Evolutionary conservation across 306 rosid species (phyloP).

Genomic region (Casuarina cunninghamiana): DNA sequence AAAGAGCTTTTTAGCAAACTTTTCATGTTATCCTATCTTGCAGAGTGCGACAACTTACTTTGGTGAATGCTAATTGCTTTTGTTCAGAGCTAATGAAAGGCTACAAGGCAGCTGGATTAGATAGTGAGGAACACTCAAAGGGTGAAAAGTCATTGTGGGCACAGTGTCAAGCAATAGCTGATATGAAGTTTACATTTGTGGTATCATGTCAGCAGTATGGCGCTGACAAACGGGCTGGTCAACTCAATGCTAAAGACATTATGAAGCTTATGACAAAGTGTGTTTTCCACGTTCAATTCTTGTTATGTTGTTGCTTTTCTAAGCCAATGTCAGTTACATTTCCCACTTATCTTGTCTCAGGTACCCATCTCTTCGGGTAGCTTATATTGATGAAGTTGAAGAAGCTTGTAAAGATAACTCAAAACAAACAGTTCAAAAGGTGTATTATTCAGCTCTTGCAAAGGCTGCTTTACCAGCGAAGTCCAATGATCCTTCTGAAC

Average conservation of each 20-base stretch:
- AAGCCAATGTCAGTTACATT: constrained; percentile 21
- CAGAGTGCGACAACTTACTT: not conserved
- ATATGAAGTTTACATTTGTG: constrained; percentile 86
- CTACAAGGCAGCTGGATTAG: constrained; percentile 87
- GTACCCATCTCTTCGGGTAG: constrained; percentile 92
- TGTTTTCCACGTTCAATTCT: constrained; percentile 22
- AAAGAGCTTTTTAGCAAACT: constrained; percentile 18
- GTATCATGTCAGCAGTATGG: constrained; percentile 95
- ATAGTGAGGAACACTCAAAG: constrained; percentile 45
- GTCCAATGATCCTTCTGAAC: constrained; percentile 73
- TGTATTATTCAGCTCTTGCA: constrained; percentile 81
- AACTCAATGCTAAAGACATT: constrained; percentile 78
- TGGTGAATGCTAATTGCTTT: constrained; percentile 29
- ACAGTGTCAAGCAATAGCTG: constrained; percentile 83
- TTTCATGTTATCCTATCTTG: constrained; percentile 14
- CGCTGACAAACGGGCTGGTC: constrained; percentile 80
- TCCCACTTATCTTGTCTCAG: constrained; percentile 41
- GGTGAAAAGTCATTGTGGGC: constrained; percentile 68
- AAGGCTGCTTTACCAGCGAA: constrained; percentile 81
- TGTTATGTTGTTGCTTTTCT: constrained; percentile 22
- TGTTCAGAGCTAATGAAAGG: constrained; percentile 73
- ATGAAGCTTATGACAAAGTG: constrained; percentile 85
- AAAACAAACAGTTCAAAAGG: constrained; percentile 61
- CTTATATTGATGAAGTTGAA: constrained; percentile 96
- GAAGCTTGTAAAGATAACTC: constrained; percentile 61